Evolutionary conservation across 148 eudicot species (phyloP).

Genomic region (Rheum nobile): DNA sequence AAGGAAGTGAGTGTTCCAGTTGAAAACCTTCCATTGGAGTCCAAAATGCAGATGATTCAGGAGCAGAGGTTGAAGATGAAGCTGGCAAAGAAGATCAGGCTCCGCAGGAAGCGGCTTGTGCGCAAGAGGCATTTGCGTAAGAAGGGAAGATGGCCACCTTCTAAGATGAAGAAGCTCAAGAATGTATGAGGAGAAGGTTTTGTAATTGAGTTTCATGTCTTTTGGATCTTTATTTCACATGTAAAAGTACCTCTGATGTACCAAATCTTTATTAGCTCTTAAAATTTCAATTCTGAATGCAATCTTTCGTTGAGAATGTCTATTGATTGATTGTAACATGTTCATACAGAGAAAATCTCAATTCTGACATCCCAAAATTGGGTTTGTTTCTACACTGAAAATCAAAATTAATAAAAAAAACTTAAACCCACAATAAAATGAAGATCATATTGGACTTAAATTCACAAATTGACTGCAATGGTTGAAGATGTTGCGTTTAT

Average conservation of each 20-base stretch:
- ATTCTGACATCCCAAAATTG: background rate
- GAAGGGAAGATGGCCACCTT: constrained; percentile 98
- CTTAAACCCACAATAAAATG: background rate
- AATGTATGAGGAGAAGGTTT: constrained; percentile 40
- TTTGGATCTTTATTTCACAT: background rate
- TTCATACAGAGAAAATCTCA: background rate
- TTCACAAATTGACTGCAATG: background rate
- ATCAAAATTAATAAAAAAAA: background rate
- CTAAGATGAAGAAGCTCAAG: constrained; percentile 88
- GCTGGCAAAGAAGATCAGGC: constrained; percentile 75
- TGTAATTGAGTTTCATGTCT: background rate
- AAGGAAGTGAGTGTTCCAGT: constrained; percentile 26
- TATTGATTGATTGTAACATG: background rate
- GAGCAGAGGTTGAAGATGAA: constrained; percentile 75
- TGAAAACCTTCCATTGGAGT: constrained; percentile 73
- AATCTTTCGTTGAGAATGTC: background rate
- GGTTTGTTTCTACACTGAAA: background rate
- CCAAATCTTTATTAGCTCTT: background rate
- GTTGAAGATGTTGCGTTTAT: background rate
- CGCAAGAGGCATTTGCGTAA: constrained; percentile 72
- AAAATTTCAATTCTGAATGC: background rate
- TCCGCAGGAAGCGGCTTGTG: constrained; percentile 61
- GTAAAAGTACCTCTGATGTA: background rate
- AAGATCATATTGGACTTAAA: background rate
- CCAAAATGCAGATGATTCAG: constrained; percentile 50